Evolutionary conservation across 345 rosid species (phyloP).

Genomic region (Boechera stricta): DNA sequence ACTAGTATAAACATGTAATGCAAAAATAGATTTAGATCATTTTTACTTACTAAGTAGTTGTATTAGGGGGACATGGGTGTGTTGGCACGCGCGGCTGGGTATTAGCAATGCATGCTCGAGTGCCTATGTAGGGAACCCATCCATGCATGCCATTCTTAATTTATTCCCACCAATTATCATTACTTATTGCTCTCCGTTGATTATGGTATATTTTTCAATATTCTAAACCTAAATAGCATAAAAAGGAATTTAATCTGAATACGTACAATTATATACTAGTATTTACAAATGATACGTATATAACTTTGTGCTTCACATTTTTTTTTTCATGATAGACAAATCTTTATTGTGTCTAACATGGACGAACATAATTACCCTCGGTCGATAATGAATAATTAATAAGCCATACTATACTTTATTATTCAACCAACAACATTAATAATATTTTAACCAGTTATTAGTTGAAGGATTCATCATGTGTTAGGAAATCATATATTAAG

Average conservation of each 20-base stretch:
- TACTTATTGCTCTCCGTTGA: not conserved
- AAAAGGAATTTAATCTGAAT: not conserved
- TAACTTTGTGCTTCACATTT: not conserved
- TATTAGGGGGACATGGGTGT: not conserved
- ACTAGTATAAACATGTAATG: not conserved
- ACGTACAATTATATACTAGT: not conserved
- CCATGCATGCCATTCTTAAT: slow-evolving; percentile 42
- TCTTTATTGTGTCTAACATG: too few relatives aligned
- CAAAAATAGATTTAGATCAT: not conserved
- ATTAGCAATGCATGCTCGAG: slow-evolving; percentile 46
- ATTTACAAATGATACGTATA: not conserved
- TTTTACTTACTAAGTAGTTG: slow-evolving; percentile 3
- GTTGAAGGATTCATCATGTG: too few relatives aligned
- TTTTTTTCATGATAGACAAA: too few relatives aligned
- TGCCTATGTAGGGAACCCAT: slow-evolving; percentile 44
- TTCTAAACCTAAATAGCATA: not conserved
- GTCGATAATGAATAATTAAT: too few relatives aligned
- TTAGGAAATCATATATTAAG: too few relatives aligned
- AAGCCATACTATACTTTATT: too few relatives aligned
- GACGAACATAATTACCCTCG: too few relatives aligned
- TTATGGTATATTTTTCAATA: not conserved
- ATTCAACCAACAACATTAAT: too few relatives aligned
- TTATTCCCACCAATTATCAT: slow-evolving; percentile 34
- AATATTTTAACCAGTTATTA: too few relatives aligned
- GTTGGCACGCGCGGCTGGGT: slow-evolving; percentile 41